Base-by-base conservation (phyloP, 2,329 filamentous ascomycete species). In the Colletotrichum sp. region DNA sequence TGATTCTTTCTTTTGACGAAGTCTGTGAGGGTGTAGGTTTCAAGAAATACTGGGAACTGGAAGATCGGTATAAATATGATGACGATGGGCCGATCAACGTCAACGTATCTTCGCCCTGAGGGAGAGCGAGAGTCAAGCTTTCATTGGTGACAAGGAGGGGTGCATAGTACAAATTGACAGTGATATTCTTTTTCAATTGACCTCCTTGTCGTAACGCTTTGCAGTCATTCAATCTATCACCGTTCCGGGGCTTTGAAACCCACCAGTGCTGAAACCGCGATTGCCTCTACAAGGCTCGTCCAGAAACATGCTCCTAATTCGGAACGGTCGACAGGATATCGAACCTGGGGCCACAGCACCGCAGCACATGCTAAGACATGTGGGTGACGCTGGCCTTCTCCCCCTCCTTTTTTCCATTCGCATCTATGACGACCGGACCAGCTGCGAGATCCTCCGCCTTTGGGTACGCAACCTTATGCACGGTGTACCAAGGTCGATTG, bases 1-100 rank as follows among this genome's bases (percentile, higher is more conserved):
- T 83, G 78, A 85, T 89, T 52, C 75, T 89, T 26, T 83, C 83
- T 1, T 88, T 86, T 72, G 79, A 79, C 1, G 85, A 89, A 61
- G 85, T 89, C 1, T 87, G 85, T 48, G 84, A 86, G 18, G 85
- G 85, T 0, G 86, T 88, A 21, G 87, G 87, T 0, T 88, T 89
- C 67, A 84, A 84, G 55, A 83, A 86, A 43, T 87, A 87, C 71
- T 86, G 59, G 28, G 9, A 61, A 32, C 28, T 61, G 28, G 59
- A 61, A 28, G 59, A 61, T n/a, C 26, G 59, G 26, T 61, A 61
- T n/a, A 61, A 61, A 18, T 61, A 61, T 61, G 24, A 61, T 10
- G 59, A 34, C 18, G 26, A 61, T 21, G 59, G 28, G 18, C 59
- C 18, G 28, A 28, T 61, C 24, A 26, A 32, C 26, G 26, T 28